Conservation (phyloP, 192 early-diverging fungal species). For the Coemansia sp. region DNA sequence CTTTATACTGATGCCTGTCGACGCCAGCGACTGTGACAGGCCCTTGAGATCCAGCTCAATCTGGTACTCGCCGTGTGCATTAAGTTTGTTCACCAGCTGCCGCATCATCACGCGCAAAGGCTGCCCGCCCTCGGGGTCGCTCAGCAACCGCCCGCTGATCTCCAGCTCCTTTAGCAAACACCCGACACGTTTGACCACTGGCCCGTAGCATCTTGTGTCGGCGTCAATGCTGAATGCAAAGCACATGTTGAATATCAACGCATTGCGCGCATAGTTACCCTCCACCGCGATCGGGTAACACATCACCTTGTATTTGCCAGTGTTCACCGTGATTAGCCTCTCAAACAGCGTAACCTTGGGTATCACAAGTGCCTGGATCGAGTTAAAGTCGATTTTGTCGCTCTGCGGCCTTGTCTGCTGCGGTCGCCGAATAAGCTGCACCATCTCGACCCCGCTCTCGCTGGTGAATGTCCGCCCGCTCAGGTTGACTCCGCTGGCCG, state of each 20-base stretch:
- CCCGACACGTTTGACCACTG: conserved; percentile 85
- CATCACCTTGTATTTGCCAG: conserved; percentile 41
- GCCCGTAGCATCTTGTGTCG: conserved; percentile 78
- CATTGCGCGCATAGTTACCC: conserved; percentile 69
- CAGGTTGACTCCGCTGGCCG: background rate
- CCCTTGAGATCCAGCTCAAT: conserved; percentile 43
- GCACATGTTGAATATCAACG: conserved; percentile 87
- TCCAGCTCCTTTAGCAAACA: conserved; percentile 77
- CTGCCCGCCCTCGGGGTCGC: conserved; percentile 23
- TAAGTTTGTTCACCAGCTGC: conserved; percentile 43
- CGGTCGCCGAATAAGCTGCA: background rate
- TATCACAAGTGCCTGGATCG: conserved; percentile 45
- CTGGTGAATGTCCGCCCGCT: background rate
- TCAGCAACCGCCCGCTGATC: conserved; percentile 48
- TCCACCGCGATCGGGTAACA: conserved; percentile 45
- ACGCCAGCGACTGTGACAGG: conserved; percentile 31
- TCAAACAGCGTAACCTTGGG: conserved; percentile 46
- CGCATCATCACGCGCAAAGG: conserved; percentile 37
- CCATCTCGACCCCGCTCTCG: background rate
- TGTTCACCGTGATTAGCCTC: conserved; percentile 42
- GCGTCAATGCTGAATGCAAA: conserved; percentile 90
- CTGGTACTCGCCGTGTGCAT: conserved; percentile 44
- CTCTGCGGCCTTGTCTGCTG: background rate
- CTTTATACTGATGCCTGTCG: conserved; percentile 41
- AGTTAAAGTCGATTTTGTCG: conserved; percentile 49